Conservation (phyloP, 768 basidiomycete species). For the Glaciozyma antarctica region DNA sequence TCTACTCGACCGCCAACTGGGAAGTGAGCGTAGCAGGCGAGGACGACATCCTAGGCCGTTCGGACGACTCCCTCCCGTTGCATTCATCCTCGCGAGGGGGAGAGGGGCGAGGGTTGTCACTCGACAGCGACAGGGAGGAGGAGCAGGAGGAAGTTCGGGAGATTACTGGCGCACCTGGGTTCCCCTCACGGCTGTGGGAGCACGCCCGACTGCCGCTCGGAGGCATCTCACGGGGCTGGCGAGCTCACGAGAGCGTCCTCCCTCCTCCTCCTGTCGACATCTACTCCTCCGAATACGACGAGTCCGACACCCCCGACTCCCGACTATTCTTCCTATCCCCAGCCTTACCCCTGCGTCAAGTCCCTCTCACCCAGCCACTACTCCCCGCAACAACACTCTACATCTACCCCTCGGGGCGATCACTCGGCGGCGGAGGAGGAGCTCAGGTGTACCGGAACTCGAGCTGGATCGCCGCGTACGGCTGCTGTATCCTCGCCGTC, state of each 20-base stretch:
- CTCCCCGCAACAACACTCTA: slow-evolving; percentile 10
- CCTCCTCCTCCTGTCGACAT: background rate
- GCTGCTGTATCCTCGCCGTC: background rate
- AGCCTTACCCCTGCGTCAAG: background rate
- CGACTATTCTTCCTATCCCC: background rate
- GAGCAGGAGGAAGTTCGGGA: background rate
- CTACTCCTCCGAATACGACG: background rate
- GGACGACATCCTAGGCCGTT: slow-evolving; percentile 20
- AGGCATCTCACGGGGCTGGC: slow-evolving; percentile 15
- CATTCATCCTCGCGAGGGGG: background rate
- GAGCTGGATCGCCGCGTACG: slow-evolving; percentile 26
- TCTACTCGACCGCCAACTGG: too few relatives aligned
- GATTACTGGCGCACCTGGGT: background rate
- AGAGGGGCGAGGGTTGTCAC: slow-evolving; percentile 3
- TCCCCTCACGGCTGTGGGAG: slow-evolving; percentile 3
- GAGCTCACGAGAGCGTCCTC: slow-evolving; percentile 18
- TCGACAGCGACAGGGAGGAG: slow-evolving; percentile 2
- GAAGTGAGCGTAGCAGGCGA: too few relatives aligned
- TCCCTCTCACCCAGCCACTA: slow-evolving; percentile 15
- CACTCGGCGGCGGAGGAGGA: background rate
- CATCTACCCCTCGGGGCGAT: slow-evolving; percentile 13
- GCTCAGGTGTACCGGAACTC: slow-evolving; percentile 12
- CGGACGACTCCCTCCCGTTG: background rate
- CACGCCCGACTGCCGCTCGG: background rate
- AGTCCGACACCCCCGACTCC: background rate